Base-by-base conservation (phyloP, 306 rosid species). In the Cucumis melo region DNA sequence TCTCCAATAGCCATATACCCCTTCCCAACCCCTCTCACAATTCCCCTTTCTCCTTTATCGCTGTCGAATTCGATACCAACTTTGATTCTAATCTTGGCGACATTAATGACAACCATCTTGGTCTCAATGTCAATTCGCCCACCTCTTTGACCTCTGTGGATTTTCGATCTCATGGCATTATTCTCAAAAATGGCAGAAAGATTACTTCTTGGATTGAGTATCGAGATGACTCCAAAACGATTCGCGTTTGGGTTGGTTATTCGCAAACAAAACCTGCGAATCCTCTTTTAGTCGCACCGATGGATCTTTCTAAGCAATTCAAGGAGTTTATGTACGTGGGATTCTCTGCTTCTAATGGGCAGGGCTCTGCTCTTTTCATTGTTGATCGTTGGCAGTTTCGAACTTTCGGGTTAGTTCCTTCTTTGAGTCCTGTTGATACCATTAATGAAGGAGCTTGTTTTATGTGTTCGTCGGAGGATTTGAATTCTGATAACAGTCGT, bases 141-240 rank as follows among this genome's bases (percentile, higher is more conserved):
- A 78, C 83, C 3, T 91, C 96, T 39, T 57, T 84, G 8, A 77
- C 85, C 46, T 88, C 96, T 1, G 90, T 82, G 3, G 95, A 91
- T 61, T 78, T 82, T 20, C 55, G 74, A 7, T 85, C 92, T 6
- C 75, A 79, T 17, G 96, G 97, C 8, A 68, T 91, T 56, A 85
- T 86, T 63, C 77, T 93, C 77, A 87, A 74, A 54, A 87, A 91
- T 76, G 97, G 93, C 44, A 87, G 64, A 27, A 21, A 68, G 38
- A 79, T 93, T 34, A 89, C 80, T 20, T 93, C 89, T 23, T 93
- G 98, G 98, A 81, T 93, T 21, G 97, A 93, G 77, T 93, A 91
- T 58, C 71, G 89, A 29, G 84, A 87, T 42, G 86, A 86, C 42
- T 41, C 77, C 56, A 88, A 88, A 53, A 82, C 83, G 87, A 75